phyloP scores from a whole-genome alignment of 2,329 filamentous ascomycete species.

The Calycina herbarum region DNA sequence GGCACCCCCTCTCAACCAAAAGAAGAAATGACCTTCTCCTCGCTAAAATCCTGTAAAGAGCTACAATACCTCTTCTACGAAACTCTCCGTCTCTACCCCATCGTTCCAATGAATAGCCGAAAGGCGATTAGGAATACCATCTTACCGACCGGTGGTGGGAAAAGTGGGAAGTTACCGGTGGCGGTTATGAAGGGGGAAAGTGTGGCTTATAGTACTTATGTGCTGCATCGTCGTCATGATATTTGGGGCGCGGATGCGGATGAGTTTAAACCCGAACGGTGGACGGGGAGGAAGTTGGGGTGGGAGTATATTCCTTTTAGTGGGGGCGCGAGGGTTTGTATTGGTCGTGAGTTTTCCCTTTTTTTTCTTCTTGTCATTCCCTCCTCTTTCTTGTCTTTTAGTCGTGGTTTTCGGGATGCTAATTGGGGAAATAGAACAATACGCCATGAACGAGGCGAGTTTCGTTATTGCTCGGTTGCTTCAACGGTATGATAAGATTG shows the following conservation, averaged over 20 bases:
- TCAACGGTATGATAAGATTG: slow-evolving; percentile 35
- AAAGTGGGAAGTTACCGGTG: slow-evolving; percentile 33
- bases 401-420: not conserved
- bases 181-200: slow-evolving; percentile 33
- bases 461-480: slow-evolving; percentile 37
- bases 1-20: slow-evolving; percentile 26
- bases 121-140: slow-evolving; percentile 32
- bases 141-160: slow-evolving; percentile 38
- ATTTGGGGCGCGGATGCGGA: slow-evolving; percentile 74
- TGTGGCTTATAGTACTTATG: slow-evolving; percentile 33
- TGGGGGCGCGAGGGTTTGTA: slow-evolving; percentile 66
- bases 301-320: slow-evolving; percentile 80
- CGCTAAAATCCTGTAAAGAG: slow-evolving; percentile 30
- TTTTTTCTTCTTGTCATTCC: not conserved
- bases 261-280: slow-evolving; percentile 72
- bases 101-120: slow-evolving; percentile 36
- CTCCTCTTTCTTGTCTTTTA: no score
- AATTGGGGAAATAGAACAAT: slow-evolving; percentile 30
- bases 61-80: slow-evolving; percentile 29
- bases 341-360: slow-evolving; percentile 52
- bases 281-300: slow-evolving; percentile 61
- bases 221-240: slow-evolving; percentile 42
- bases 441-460: slow-evolving; percentile 36
- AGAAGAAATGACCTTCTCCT: slow-evolving; percentile 25
- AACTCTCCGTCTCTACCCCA: slow-evolving; percentile 36